Evolutionary conservation across 225 moss, liverwort and hornwort species (phyloP), one percentile per base, ranked within the genome.

Genomic region (Antitrichia curtipendula): DNA sequence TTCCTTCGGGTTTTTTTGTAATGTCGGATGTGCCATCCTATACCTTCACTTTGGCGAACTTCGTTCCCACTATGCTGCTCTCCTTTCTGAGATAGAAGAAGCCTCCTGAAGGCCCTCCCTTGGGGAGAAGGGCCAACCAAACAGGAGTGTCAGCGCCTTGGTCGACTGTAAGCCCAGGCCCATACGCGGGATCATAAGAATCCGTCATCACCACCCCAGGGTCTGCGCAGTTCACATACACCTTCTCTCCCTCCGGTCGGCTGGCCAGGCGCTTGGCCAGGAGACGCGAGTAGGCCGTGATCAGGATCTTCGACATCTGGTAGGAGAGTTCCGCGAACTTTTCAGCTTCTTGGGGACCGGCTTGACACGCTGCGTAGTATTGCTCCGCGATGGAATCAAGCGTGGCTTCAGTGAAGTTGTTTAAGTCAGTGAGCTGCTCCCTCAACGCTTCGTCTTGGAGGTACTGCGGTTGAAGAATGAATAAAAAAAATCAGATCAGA

Each of bases 321-420:
- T 89, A 89, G 9, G 86, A 17, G 14, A 61, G 17, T 3, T 1
- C 27, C 13, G 83, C 12, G 65, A 83, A 87, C 45, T 82, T 78
- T 1, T 63, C 83, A 22, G 87, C 36, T 78, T 78, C 89, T 19
- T 89, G 0, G 47, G 77, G 57, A 53, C 91, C 91, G 29, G 77
- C 81, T 85, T 91, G 76, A n/a, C 50, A 75, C 20, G 91, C 94
- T 61, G 87, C 92, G 53, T 88, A 80, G 73, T 93, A 94, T 21
- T 66, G 69, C 24, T 85, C 76, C 25, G 91, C 91, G 28, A 91
- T 85, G 53, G 84, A 85, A n/a, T 95, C 90, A 7, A 94, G 13
- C 36, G 77, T 80, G 16, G 90, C 62, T 82, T 92, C 71, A 13
- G 56, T 86, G 47, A 94, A 90, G 53, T 82, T 63, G 17, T 84